Base-by-base conservation (phyloP, 805 yeast species). In the Lipomyces starkeyi region DNA sequence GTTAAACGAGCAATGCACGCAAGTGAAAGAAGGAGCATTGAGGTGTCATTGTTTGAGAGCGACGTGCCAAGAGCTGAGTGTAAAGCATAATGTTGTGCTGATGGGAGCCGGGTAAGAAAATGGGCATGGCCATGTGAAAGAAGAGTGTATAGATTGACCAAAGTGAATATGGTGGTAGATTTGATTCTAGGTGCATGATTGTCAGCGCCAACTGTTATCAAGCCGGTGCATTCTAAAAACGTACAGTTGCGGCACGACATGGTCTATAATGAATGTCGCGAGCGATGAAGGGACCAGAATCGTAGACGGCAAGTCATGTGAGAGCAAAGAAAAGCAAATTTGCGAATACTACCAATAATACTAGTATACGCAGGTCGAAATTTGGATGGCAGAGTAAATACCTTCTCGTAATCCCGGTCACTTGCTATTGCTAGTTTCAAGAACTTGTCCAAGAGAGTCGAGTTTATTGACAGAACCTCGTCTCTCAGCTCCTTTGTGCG, bases 401-500 rank as follows among this genome's bases (percentile, higher is more conserved):
- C 56, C 56, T 53, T 53, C 9, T 53, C 56, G 20, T 53, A 53
- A 22, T 29, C 35, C 3, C 56, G 56, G 17, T 53, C 32, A 2
- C n/a, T 53, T 17, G 56, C 56, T 14, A 22, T 53, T 3, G 56
- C 32, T 4, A 22, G 56, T 14, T 53, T 53, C 56, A 53, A 29
- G 34, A 25, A 53, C 29, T 25, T 25, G 8, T 53, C 34, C 34
- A 53, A 9, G 11, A 53, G 6, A 29, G 29, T 25, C 56, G 56
- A 29, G 56, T 53, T 22, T 22, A 53, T 53, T 9, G 20, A 25
- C 56, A 53, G 22, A 3, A 17, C 34, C n/a, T 53, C 56, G 56
- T 53, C 56, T 25, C 56, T 53, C 20, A 53, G 34, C 56, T 53
- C 56, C 34, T 53, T 53, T 25, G 56, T n/a, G 34, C 27, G 34